Conservation (phyloP, 2,329 filamentous ascomycete genomes). For the Colletotrichum gigasporum region DNA sequence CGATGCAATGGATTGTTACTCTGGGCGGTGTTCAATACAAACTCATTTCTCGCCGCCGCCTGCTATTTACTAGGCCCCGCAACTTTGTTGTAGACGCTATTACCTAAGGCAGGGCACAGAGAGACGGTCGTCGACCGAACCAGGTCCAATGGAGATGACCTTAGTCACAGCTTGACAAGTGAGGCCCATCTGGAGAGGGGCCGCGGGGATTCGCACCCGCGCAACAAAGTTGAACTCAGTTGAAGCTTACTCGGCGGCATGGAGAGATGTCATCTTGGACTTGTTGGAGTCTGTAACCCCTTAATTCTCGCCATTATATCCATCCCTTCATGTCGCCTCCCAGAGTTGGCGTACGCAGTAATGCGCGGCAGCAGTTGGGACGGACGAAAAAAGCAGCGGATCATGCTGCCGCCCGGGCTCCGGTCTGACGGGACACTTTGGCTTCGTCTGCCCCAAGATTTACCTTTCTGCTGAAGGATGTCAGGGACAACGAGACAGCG, state of each 20-base stretch:
- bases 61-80: background rate
- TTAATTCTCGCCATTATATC: constrained; percentile 1
- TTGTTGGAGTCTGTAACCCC: constrained; percentile 5
- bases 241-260: constrained; percentile 12
- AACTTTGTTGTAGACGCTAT: constrained; percentile 7
- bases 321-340: background rate
- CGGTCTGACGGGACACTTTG: background rate
- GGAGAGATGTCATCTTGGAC: background rate
- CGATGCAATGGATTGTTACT: constrained; percentile 24
- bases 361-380: too few relatives aligned
- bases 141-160: constrained; percentile 2
- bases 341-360: too few relatives aligned
- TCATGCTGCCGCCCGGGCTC: constrained; percentile 9
- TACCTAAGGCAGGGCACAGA: constrained; percentile 16
- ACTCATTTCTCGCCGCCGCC: background rate
- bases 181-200: constrained; percentile 12
- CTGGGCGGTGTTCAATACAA: constrained; percentile 4
- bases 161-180: constrained; percentile 11
- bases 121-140: background rate
- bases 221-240: background rate
- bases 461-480: constrained; percentile 5
- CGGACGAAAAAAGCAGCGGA: constrained; percentile 18
- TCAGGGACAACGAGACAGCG: background rate
- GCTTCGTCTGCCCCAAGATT: background rate
- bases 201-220: background rate